Percentiles rank a stretch among this genome's conserved stretches.
phyloP scores from a whole-genome alignment of 176 grass and related monocot genomes.

The Lolium rigidum region DNA sequence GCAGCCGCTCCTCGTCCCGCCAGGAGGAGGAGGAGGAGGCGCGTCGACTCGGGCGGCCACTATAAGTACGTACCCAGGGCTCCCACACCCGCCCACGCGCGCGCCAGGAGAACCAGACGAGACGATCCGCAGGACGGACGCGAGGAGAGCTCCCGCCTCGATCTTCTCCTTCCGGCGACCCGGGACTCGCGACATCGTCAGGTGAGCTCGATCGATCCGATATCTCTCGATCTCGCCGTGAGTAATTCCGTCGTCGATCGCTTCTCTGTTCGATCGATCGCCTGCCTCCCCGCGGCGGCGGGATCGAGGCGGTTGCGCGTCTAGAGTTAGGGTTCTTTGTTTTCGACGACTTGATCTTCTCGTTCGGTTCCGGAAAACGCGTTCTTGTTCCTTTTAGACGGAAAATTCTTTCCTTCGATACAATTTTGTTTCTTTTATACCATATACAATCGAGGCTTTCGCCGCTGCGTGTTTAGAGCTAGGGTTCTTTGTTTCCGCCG shows the following conservation, averaged over 20 bases:
- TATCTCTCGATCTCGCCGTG: too few species aligned
- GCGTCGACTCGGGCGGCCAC: not conserved
- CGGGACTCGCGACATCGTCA: not conserved
- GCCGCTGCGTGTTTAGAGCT: not conserved
- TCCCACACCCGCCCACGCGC: slow-evolving; percentile 16
- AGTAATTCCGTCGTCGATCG: not conserved
- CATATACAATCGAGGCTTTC: too few species aligned
- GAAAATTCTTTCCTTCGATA: not conserved
- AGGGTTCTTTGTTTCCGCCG: not conserved
- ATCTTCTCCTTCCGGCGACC: not conserved
- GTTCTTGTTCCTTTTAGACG: too few species aligned
- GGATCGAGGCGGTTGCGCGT: not conserved
- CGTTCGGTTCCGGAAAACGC: not conserved
- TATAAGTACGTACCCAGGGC: slow-evolving; percentile 1
- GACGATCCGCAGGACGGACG: not conserved
- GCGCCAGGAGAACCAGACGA: not conserved
- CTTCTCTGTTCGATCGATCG: not conserved
- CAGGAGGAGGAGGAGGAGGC: not conserved
- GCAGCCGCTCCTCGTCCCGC: not conserved
- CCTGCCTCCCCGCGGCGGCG: not conserved
- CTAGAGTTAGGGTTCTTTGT: not conserved
- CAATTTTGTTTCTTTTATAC: not conserved
- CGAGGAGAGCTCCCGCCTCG: not conserved
- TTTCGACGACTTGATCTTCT: not conserved
- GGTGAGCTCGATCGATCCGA: not conserved